These are phyloP conservation scores for Pythium volutum DNA, from an alignment of 352 stramenopile genomes.

Conservation along the genomic window DNA sequence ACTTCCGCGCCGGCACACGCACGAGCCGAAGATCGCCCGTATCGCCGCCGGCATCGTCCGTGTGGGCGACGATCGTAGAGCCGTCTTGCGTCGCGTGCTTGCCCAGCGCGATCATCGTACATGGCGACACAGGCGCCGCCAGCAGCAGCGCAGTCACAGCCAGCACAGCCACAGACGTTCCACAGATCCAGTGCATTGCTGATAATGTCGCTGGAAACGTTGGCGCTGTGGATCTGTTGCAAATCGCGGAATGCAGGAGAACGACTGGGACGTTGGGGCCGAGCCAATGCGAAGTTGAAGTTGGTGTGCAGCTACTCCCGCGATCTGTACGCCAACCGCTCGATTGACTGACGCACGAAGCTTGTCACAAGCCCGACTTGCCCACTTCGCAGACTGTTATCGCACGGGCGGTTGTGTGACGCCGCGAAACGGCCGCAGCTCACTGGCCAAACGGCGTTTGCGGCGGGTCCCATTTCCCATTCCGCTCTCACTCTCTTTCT, in stretches of 20 bases:
- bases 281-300: background rate
- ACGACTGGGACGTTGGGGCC: too few relatives aligned
- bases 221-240: background rate
- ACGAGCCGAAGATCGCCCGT: conserved; percentile 86
- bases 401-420: conserved; percentile 6
- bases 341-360: background rate
- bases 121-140: conserved; percentile 23
- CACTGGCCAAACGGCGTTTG: background rate
- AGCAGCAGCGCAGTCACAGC: background rate
- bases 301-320: background rate
- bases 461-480: conserved; percentile 12
- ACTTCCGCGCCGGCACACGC: conserved; percentile 81
- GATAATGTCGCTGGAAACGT: background rate
- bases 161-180: background rate
- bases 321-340: background rate
- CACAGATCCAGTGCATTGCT: background rate
- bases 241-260: background rate
- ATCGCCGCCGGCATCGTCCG: conserved; percentile 64
- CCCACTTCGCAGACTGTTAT: background rate
- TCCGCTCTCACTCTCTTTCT: background rate
- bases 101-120: conserved; percentile 89
- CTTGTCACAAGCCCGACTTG: background rate
- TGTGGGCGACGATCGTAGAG: conserved; percentile 89
- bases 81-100: conserved; percentile 74
- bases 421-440: conserved; percentile 3